Conservation (phyloP, 2,329 filamentous ascomycete genomes). For the Colletotrichum sp. region DNA sequence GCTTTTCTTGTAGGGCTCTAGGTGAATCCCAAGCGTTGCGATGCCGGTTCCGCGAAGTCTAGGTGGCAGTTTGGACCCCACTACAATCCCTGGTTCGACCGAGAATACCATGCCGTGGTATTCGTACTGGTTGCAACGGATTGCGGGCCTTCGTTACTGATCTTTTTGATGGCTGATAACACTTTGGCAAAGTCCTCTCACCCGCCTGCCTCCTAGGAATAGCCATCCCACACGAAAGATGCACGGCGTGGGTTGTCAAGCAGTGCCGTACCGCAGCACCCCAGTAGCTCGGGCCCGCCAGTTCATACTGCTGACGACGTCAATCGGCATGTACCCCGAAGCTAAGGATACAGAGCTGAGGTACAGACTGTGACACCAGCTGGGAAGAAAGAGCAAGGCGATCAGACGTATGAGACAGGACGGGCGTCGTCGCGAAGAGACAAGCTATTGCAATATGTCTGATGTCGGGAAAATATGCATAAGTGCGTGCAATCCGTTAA, state of each 20-base stretch:
- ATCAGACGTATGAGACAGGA: neutral
- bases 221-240: neutral
- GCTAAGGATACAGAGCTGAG: neutral
- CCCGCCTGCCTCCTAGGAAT: neutral
- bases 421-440: neutral
- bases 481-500: neutral
- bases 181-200: neutral
- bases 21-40: constrained; percentile 8
- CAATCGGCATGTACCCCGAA: neutral
- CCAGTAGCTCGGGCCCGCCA: neutral
- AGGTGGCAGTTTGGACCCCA: neutral
- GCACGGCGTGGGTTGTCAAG: neutral
- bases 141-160: neutral
- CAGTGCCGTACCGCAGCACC: neutral
- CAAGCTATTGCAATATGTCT: neutral
- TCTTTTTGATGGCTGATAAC: neutral
- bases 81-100: constrained; percentile 3
- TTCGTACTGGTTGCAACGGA: constrained; percentile 1
- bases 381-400: neutral
- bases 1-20: constrained; percentile 20
- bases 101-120: constrained; percentile 1
- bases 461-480: neutral
- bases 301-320: neutral
- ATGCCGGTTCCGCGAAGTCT: constrained; percentile 19
- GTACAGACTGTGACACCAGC: neutral